A percentile compares a stretch with the other conserved stretches of the same genome.
Evolutionary conservation across 805 yeast species (phyloP).

Genomic region (Jamesozyma hellenica): DNA sequence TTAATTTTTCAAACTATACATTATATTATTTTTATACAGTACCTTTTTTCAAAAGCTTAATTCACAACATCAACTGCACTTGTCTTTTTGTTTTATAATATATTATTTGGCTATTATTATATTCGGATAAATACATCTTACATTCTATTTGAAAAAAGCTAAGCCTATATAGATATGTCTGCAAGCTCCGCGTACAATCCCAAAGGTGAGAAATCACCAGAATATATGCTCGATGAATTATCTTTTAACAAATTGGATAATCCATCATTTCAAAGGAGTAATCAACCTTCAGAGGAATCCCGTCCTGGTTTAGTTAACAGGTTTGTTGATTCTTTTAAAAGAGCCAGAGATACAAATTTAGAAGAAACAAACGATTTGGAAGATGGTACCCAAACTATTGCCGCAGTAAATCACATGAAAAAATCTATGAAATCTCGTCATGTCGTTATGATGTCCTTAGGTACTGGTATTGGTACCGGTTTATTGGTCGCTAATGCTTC

Average conservation of each 20-base stretch:
- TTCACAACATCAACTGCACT: too few relatives aligned
- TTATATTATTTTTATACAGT: too few relatives aligned
- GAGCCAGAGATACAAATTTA: conserved; percentile 9
- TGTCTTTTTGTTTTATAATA: too few relatives aligned
- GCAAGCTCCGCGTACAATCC: background rate
- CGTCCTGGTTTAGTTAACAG: conserved; percentile 2
- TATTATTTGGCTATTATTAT: too few relatives aligned
- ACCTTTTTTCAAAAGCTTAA: too few relatives aligned
- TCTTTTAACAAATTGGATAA: conserved; percentile 2
- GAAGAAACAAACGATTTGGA: conserved; percentile 11
- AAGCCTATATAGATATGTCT: too few relatives aligned
- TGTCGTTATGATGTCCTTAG: conserved; percentile 66
- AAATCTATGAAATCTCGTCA: conserved; percentile 33
- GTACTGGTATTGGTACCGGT: conserved; percentile 78
- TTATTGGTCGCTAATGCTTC: conserved; percentile 47
- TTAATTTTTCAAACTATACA: too few relatives aligned
- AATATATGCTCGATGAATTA: conserved; percentile 1
- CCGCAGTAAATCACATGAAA: conserved; percentile 10
- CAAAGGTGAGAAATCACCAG: conserved; percentile 5
- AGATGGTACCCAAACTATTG: conserved; percentile 12
- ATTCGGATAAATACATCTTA: too few relatives aligned
- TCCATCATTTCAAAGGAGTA: conserved; percentile 1
- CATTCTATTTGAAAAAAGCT: too few relatives aligned
- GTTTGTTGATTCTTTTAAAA: conserved; percentile 19
- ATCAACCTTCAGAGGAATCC: background rate